Conservation (phyloP, 805 yeast species). For the Yamadazyma takamatsuzukensis region DNA sequence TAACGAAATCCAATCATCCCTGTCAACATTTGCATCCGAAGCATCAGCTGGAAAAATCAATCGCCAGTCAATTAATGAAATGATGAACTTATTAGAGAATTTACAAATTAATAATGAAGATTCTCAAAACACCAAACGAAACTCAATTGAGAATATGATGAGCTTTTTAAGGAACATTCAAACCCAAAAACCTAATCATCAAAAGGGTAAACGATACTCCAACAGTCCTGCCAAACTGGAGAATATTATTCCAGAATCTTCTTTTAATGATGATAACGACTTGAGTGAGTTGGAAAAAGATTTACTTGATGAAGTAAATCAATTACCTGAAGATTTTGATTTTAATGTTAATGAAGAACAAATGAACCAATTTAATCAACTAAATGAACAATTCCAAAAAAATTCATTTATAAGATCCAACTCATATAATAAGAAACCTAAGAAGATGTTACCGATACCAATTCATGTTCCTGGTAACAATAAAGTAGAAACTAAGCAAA, state of each 20-base stretch:
- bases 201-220: no score
- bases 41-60: slow-evolving; percentile 11
- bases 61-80: slow-evolving; percentile 27
- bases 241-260: background rate
- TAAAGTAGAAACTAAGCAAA: slow-evolving; percentile 34
- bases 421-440: slow-evolving; percentile 37
- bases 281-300: slow-evolving; percentile 22
- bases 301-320: slow-evolving; percentile 33
- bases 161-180: slow-evolving; percentile 13
- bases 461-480: slow-evolving; percentile 14
- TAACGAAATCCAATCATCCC: background rate
- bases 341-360: slow-evolving; percentile 19
- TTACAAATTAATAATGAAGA: slow-evolving; percentile 10
- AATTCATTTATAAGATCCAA: slow-evolving; percentile 28
- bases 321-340: slow-evolving; percentile 37
- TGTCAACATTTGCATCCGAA: no score
- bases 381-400: slow-evolving; percentile 4
- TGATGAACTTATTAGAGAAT: slow-evolving; percentile 26
- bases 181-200: no score
- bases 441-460: slow-evolving; percentile 19
- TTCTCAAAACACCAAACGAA: slow-evolving; percentile 10
- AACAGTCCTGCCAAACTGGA: background rate
- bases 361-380: slow-evolving; percentile 17
- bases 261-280: slow-evolving; percentile 1
- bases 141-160: slow-evolving; percentile 25